A percentile compares a stretch with the other conserved stretches of the same genome.
Conservation (phyloP, 352 stramenopile genomes). For the Phytophthora multivora region DNA sequence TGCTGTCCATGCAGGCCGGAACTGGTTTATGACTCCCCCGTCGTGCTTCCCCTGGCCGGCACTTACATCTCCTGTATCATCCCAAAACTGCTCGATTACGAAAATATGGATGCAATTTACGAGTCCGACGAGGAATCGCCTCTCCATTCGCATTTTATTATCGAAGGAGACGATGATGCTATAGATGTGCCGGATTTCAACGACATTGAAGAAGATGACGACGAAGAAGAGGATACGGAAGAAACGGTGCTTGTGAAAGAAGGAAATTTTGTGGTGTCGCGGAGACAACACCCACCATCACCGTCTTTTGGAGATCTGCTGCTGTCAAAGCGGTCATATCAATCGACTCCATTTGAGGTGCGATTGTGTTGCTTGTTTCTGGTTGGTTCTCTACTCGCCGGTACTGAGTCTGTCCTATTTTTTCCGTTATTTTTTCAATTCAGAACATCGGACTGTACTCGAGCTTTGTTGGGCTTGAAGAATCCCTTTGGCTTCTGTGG, state of each 20-base stretch:
- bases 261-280: slow-evolving; percentile 53
- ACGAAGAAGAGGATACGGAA: slow-evolving; percentile 29
- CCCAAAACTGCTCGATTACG: slow-evolving; percentile 65
- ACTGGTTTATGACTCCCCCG: slow-evolving; percentile 46
- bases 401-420: not conserved
- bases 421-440: not conserved
- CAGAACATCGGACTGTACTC: slow-evolving; percentile 85
- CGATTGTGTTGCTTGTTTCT: not conserved
- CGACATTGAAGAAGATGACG: slow-evolving; percentile 41
- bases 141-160: slow-evolving; percentile 59
- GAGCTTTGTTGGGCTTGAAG: slow-evolving; percentile 80
- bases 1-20: slow-evolving; percentile 46
- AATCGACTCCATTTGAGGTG: slow-evolving; percentile 70
- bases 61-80: slow-evolving; percentile 80
- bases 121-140: slow-evolving; percentile 39
- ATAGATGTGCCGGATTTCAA: slow-evolving; percentile 34
- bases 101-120: slow-evolving; percentile 42
- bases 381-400: not conserved
- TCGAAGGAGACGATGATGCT: slow-evolving; percentile 51
- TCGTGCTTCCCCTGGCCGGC: slow-evolving; percentile 71
- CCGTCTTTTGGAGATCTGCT: slow-evolving; percentile 77
- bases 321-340: slow-evolving; percentile 55
- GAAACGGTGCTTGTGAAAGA: slow-evolving; percentile 41
- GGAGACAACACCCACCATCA: slow-evolving; percentile 42
- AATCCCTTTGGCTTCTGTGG: slow-evolving; percentile 82